Evolutionary conservation across 441 rosid species (phyloP).

Genomic region (Kokia cookei): DNA sequence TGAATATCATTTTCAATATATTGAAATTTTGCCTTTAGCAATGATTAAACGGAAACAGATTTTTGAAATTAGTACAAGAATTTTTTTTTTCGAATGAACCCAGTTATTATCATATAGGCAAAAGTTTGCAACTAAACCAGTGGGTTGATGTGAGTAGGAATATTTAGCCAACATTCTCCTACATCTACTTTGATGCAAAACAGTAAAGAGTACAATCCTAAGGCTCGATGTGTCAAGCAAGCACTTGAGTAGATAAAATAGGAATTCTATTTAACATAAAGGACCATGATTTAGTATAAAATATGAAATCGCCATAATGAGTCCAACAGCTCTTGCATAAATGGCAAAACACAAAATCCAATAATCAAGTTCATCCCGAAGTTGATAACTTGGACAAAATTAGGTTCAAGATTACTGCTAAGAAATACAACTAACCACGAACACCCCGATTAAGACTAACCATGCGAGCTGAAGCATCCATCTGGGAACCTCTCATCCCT

Average conservation of each 20-base stretch:
- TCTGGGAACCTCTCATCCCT: conserved; percentile 47
- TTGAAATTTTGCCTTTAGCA: no score
- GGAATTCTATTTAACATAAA: conserved; percentile 24
- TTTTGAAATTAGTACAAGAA: no score
- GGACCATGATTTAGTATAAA: background rate
- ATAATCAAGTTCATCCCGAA: background rate
- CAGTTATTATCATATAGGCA: no score
- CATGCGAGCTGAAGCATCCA: conserved; percentile 62
- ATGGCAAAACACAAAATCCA: background rate
- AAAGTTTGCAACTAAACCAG: no score
- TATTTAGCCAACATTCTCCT: no score
- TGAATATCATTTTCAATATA: no score
- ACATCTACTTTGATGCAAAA: no score
- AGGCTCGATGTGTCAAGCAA: conserved; percentile 16
- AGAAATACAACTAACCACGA: conserved; percentile 23
- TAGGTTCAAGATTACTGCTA: background rate
- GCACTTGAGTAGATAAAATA: conserved; percentile 38
- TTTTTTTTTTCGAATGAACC: no score
- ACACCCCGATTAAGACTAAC: conserved; percentile 58
- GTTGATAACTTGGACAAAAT: background rate
- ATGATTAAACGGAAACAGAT: no score
- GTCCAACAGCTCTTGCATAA: background rate
- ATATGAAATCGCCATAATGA: background rate
- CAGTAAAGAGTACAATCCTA: conserved; percentile 15
- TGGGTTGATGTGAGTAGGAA: no score